These are phyloP conservation scores for Bathelium albidoporum DNA, from an alignment of 495 filamentous ascomycete genomes.

Conservation along the genomic window DNA sequence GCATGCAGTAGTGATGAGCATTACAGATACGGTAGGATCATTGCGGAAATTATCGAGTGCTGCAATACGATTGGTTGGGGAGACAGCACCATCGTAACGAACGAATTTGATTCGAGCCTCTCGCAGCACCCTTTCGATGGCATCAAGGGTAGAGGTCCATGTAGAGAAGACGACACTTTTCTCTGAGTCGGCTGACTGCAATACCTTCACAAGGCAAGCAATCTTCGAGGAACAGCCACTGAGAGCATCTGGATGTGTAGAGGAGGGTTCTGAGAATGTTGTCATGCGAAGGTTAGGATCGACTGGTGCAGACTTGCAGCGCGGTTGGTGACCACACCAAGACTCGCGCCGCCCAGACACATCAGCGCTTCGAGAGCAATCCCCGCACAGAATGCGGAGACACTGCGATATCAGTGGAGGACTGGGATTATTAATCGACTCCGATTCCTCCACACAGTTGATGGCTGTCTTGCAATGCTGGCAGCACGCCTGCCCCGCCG, in stretches of 20 bases:
- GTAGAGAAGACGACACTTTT: constrained; percentile 37
- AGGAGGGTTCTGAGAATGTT: neutral
- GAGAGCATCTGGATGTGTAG: neutral
- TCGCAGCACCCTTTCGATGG: constrained; percentile 30
- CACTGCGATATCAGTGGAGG: neutral
- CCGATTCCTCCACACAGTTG: neutral
- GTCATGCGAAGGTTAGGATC: neutral
- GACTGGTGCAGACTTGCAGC: neutral
- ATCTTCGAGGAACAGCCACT: neutral
- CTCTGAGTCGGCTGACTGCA: neutral
- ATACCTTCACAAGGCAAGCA: neutral
- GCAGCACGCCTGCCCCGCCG: neutral
- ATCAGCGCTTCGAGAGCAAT: neutral
- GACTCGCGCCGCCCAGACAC: neutral
- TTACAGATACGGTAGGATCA: constrained; percentile 12
- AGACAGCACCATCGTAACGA: constrained; percentile 38
- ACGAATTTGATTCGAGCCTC: constrained; percentile 23
- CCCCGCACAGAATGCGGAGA: neutral
- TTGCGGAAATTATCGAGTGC: constrained; percentile 12
- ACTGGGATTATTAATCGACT: neutral
- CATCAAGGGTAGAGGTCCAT: constrained; percentile 37
- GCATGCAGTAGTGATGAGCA: constrained; percentile 16
- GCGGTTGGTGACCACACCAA: neutral
- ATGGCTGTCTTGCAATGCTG: neutral
- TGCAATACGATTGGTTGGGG: constrained; percentile 9